Conservation (phyloP, 106 monocot species). For the Acorus gramineus region DNA sequence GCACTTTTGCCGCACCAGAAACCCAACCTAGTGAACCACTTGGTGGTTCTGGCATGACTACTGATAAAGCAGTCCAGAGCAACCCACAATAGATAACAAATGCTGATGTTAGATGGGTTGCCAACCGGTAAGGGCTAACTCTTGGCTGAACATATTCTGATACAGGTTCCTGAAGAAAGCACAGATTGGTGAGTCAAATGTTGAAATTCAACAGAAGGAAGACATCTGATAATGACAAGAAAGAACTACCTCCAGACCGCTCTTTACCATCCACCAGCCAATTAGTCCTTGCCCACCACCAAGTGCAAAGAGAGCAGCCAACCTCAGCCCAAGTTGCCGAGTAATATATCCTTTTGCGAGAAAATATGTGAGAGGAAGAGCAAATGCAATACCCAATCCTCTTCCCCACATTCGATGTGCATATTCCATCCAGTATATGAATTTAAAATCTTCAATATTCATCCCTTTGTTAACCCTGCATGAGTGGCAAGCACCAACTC, state of each 20-base stretch:
- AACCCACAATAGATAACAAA: slow-evolving; percentile 90
- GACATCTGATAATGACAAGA: no score
- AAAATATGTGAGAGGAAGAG: slow-evolving; percentile 76
- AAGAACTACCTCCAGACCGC: slow-evolving; percentile 71
- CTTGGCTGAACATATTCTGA: slow-evolving; percentile 97
- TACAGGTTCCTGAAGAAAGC: slow-evolving; percentile 57
- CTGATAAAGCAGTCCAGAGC: slow-evolving; percentile 91
- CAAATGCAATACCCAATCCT: slow-evolving; percentile 78
- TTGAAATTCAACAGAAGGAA: no score
- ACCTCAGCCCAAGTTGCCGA: slow-evolving; percentile 65
- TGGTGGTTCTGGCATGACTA: slow-evolving; percentile 93
- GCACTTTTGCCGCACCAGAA: slow-evolving; percentile 62
- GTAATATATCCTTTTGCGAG: slow-evolving; percentile 80
- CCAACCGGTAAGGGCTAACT: slow-evolving; percentile 93
- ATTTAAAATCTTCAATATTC: slow-evolving; percentile 89
- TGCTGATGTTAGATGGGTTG: slow-evolving; percentile 91
- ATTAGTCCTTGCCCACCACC: slow-evolving; percentile 88
- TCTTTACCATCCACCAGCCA: slow-evolving; percentile 99
- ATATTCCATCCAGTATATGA: slow-evolving; percentile 99
- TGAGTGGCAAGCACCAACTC: neutral
- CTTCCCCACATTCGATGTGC: slow-evolving; percentile 99
- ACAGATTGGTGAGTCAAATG: neutral
- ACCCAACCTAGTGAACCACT: slow-evolving; percentile 60
- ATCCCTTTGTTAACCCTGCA: slow-evolving; percentile 91
- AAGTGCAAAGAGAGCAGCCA: slow-evolving; percentile 79